phyloP scores from a whole-genome alignment of 208 protist species.

The Trypanosoma platydactyli region DNA sequence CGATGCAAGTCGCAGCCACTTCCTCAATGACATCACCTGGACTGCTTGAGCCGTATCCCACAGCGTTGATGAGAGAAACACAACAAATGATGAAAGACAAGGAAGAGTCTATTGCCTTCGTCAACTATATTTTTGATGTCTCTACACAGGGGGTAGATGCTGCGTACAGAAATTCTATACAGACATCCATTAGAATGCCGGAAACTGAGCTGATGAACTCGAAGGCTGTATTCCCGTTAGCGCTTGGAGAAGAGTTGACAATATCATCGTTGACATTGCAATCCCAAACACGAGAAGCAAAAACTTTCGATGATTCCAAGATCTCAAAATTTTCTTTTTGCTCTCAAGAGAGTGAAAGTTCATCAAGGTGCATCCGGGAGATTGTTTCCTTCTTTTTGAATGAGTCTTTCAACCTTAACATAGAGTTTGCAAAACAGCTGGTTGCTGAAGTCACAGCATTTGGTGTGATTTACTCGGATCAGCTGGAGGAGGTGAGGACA shows the following conservation, averaged over 20 bases:
- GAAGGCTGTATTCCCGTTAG: background rate
- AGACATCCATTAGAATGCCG: background rate
- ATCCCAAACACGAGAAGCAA: no score
- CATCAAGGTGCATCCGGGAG: background rate
- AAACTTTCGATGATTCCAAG: background rate
- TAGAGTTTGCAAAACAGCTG: constrained; percentile 22
- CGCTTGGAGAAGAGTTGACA: no score
- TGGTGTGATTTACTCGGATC: constrained; percentile 14
- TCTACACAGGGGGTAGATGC: constrained; percentile 12
- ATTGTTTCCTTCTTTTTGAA: constrained; percentile 5
- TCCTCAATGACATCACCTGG: constrained; percentile 17
- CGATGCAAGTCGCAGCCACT: constrained; percentile 19
- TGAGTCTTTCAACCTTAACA: constrained; percentile 16
- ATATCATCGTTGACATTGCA: background rate
- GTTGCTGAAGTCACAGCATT: constrained; percentile 8
- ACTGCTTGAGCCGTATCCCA: constrained; percentile 15
- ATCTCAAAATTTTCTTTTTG: background rate
- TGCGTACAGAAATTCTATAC: constrained; percentile 12
- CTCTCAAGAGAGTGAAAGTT: background rate
- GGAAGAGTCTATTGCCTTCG: constrained; percentile 27
- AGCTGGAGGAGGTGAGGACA: constrained; percentile 1
- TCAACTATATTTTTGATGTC: constrained; percentile 37
- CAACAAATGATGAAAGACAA: constrained; percentile 31
- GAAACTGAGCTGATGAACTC: background rate
- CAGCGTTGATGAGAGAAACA: constrained; percentile 17